These are phyloP conservation scores for Phytophthora megakarya DNA, from an alignment of 352 stramenopile genomes.

Conservation along the genomic window DNA sequence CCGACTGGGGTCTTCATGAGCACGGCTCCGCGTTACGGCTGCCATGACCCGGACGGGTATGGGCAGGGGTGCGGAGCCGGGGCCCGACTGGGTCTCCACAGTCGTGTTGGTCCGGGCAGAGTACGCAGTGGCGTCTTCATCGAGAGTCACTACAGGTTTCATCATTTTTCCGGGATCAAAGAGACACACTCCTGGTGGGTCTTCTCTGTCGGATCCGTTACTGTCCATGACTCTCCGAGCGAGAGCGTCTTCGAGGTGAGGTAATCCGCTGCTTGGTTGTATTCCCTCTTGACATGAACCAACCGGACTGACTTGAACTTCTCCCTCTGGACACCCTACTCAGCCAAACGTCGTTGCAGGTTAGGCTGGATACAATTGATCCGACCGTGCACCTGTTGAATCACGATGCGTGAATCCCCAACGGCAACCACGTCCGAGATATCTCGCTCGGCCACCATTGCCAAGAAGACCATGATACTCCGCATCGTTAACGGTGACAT, in stretches of 20 bases:
- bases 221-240: not conserved
- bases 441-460: not conserved
- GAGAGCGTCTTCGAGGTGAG: not conserved
- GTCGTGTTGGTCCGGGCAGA: not conserved
- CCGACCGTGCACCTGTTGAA: not conserved
- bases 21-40: too few species aligned
- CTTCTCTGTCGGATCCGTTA: not conserved
- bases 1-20: not conserved
- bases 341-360: not conserved
- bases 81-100: too few species aligned
- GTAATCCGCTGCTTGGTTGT: not conserved
- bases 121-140: not conserved
- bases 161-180: not conserved
- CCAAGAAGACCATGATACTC: slow-evolving; percentile 1
- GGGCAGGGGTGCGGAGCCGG: too few species aligned
- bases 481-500: not conserved
- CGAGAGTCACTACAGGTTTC: not conserved
- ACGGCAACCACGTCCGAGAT: not conserved
- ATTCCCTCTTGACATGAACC: not conserved
- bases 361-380: slow-evolving; percentile 2
- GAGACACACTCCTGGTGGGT: not conserved
- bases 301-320: not conserved
- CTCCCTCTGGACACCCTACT: not conserved
- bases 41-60: too few species aligned
- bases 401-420: not conserved